A percentile compares a stretch with the other conserved stretches of the same genome.
Conservation (phyloP, 371 early-diverging fungal genomes). For the Mucor saturninus region DNA sequence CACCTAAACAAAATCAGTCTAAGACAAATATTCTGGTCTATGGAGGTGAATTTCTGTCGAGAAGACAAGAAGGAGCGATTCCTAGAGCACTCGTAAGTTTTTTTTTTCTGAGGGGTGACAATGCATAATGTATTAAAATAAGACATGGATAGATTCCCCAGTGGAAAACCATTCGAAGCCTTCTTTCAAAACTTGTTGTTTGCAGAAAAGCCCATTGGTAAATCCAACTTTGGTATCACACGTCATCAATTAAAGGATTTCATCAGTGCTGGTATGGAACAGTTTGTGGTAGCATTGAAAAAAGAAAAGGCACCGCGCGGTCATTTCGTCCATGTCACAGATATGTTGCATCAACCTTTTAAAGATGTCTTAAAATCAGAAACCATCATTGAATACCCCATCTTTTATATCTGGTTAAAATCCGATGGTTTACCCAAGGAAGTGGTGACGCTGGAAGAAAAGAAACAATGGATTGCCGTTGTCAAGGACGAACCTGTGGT, state of each 20-base stretch:
- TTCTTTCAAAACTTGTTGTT: constrained; percentile 45
- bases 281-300: constrained; percentile 41
- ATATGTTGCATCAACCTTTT: constrained; percentile 27
- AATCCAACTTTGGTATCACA: constrained; percentile 26
- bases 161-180: constrained; percentile 25
- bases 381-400: constrained; percentile 49
- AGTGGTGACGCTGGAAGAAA: constrained; percentile 32
- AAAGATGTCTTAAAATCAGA: constrained; percentile 37
- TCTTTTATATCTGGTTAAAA: constrained; percentile 44
- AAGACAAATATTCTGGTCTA: constrained; percentile 43
- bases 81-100: constrained; percentile 44
- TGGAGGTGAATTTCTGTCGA: constrained; percentile 39
- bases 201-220: constrained; percentile 37
- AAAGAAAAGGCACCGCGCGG: constrained; percentile 38
- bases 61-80: constrained; percentile 27
- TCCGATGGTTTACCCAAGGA: constrained; percentile 25
- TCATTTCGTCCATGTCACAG: constrained; percentile 35
- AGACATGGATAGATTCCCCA: constrained; percentile 23
- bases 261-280: constrained; percentile 36
- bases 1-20: constrained; percentile 18
- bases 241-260: constrained; percentile 43
- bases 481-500: not conserved
- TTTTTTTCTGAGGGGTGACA: not conserved
- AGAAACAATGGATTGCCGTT: constrained; percentile 13
- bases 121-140: not conserved